phyloP scores from a whole-genome alignment of 176 grass and related monocot genomes.

The Oryza glaberrima region DNA sequence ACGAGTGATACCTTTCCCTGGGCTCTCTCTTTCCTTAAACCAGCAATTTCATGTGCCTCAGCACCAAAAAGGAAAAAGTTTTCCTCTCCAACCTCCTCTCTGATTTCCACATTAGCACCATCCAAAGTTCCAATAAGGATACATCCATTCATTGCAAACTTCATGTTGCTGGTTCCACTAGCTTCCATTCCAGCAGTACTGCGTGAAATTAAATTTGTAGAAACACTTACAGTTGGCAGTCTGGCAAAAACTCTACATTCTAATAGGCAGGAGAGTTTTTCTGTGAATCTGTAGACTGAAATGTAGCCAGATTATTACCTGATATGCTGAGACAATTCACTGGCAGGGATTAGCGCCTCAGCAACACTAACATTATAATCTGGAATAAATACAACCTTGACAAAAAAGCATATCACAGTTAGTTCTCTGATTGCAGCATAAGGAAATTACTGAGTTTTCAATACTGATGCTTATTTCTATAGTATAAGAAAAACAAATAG shows the following conservation, averaged over 20 bases:
- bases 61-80: constrained; percentile 99
- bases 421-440: constrained; percentile 26
- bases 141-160: constrained; percentile 95
- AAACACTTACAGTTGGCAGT: constrained; percentile 20
- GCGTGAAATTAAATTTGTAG: constrained; percentile 24
- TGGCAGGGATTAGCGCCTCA: constrained; percentile 88
- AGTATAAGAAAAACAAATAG: no score
- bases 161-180: constrained; percentile 99
- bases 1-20: constrained; percentile 76
- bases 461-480: no score
- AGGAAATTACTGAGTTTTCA: constrained; percentile 19
- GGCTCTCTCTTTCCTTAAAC: constrained; percentile 83
- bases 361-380: constrained; percentile 99
- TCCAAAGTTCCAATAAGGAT: constrained; percentile 95
- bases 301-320: constrained; percentile 54
- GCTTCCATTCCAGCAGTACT: constrained; percentile 99
- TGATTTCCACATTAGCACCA: constrained; percentile 99
- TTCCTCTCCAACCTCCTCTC: constrained; percentile 96
- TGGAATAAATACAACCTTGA: constrained; percentile 95
- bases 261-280: constrained; percentile 1
- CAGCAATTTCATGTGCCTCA: constrained; percentile 85
- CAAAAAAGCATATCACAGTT: constrained; percentile 25
- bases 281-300: constrained; percentile 1
- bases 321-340: constrained; percentile 99
- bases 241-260: background rate